phyloP scores from a whole-genome alignment of 176 grass and related monocot species.

The Zea luxurians region DNA sequence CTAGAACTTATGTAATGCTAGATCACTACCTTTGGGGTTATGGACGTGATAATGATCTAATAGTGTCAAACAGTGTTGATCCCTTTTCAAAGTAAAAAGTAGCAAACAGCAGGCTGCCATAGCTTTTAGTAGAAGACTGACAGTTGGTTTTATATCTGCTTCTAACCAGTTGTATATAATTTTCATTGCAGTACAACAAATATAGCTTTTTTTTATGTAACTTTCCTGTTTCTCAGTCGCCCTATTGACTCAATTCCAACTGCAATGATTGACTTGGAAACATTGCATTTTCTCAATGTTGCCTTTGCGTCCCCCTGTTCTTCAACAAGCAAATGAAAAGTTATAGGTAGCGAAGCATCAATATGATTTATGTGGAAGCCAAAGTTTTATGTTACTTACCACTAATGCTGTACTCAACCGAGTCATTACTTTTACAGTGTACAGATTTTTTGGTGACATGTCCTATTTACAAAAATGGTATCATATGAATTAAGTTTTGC shows the following conservation, averaged over 20 bases:
- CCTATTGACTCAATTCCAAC: not conserved
- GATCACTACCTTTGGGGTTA: not conserved
- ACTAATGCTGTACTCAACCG: not conserved
- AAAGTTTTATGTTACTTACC: constrained; percentile 6
- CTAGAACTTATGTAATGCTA: not conserved
- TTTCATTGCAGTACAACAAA: not conserved
- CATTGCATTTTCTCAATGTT: not conserved
- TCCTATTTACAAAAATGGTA: not conserved
- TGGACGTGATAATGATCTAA: not conserved
- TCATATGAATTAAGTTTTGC: not conserved
- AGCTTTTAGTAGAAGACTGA: not conserved
- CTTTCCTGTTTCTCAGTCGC: not conserved
- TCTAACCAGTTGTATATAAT: not conserved
- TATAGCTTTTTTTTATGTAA: not conserved
- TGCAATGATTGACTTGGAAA: not conserved
- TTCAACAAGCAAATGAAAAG: not conserved
- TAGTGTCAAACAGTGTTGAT: not conserved
- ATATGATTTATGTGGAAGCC: not conserved
- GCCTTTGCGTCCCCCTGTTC: not conserved
- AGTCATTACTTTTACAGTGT: not conserved
- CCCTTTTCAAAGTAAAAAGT: too few relatives aligned
- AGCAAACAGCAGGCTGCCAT: not conserved
- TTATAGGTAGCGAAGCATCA: not conserved
- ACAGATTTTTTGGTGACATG: not conserved
- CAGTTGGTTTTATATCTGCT: not conserved